Evolutionary conservation across 2,329 filamentous ascomycete genomes (phyloP), one percentile per base, ranked within the genome.

Genomic region (Cladorrhinum sp.): DNA sequence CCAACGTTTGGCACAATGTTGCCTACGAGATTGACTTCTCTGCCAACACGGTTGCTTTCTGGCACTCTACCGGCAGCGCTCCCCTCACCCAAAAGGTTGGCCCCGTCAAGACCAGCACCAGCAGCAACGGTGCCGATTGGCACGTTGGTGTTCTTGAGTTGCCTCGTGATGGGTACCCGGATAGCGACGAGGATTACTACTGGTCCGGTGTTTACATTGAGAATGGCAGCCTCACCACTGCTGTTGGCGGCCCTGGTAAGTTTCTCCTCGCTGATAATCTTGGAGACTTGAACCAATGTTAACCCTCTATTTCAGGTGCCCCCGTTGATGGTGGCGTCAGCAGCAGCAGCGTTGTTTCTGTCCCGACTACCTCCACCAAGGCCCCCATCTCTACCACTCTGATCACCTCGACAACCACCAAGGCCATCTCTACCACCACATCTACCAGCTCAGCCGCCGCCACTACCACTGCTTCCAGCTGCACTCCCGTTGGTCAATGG

Each of bases 181-280:
- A 85, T 36, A 71, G 68, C 2, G 75, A 71, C 48, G 88, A 91
- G 77, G 87, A 91, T 69, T 86, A 85, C 77, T 90, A 84, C 72
- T 91, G 88, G 76, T 87, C 83, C 1, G 88, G 88, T 12, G 85
- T 90, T 1, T 91, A 90, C 68, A 80, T 91, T 54, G 88, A 91
- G 79, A 80, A 76, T 58, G 86, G 83, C 5, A 55, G 61, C 38
- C 59, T 73, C 29, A 72, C 70, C 3, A 72, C 69, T 1, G 56
- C 65, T 1, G 66, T 73, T 6, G 58, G 66, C 20, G 70, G 70
- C 2, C 68, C 70, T 38, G 65, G 67, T 66, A 57, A 23, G 66
- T 57, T 23, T 45, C 20, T 2, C 67, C 69, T 45, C 63, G 65
- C 64, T 55, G 18, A 63, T 58, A 18, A 4, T 18, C 13, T 49